phyloP scores from a whole-genome alignment of 257 asterid species.

The Fraxinus quadrangulata region DNA sequence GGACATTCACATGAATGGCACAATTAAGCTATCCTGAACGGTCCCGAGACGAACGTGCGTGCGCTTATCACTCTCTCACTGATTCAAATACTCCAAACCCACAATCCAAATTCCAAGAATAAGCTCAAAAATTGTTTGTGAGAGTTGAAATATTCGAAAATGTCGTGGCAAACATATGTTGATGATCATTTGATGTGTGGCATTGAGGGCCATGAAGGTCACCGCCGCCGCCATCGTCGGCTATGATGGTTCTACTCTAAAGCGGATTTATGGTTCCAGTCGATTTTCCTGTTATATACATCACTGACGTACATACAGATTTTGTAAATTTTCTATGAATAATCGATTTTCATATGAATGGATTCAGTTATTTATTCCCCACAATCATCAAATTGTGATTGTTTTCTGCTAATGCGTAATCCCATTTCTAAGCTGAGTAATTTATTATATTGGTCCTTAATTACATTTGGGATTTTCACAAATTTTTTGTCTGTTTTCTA shows the following conservation, averaged over 20 bases:
- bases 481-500: background rate
- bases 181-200: slow-evolving; percentile 68
- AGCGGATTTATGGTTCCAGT: background rate
- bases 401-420: background rate
- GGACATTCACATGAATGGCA: background rate
- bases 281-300: background rate
- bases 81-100: background rate
- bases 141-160: slow-evolving; percentile 18
- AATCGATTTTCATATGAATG: background rate
- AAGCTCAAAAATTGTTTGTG: background rate
- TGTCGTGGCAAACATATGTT: slow-evolving; percentile 67
- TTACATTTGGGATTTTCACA: background rate
- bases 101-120: background rate
- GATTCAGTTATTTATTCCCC: background rate
- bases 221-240: slow-evolving; percentile 59
- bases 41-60: slow-evolving; percentile 2
- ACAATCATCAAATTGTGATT: background rate
- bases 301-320: background rate
- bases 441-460: background rate
- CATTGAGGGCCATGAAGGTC: slow-evolving; percentile 47
- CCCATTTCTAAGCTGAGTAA: background rate
- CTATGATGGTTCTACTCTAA: slow-evolving; percentile 35
- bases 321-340: background rate
- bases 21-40: background rate
- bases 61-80: background rate